Conservation (phyloP, 352 stramenopile species). For the Aphanomyces cochlioides region DNA sequence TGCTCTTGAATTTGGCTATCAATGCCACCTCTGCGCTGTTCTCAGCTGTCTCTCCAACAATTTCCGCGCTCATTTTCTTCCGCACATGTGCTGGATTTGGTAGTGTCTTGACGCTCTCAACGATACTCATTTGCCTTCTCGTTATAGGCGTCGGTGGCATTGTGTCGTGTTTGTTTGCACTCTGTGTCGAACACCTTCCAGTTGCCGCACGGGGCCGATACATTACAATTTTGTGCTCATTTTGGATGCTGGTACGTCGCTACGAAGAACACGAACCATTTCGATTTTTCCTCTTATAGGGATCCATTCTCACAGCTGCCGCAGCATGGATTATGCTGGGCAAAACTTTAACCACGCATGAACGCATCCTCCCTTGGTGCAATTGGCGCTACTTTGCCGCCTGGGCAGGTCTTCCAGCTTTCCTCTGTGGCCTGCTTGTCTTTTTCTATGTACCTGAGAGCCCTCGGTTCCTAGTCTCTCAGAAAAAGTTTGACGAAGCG, state of each 20-base stretch:
- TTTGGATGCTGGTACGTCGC: slow-evolving; percentile 77
- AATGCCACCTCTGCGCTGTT: slow-evolving; percentile 73
- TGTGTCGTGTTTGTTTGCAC: slow-evolving; percentile 77
- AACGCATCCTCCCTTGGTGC: slow-evolving; percentile 59
- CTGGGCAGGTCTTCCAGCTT: slow-evolving; percentile 67
- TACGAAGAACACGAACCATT: no score
- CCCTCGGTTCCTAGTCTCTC: slow-evolving; percentile 67
- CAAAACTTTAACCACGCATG: slow-evolving; percentile 46
- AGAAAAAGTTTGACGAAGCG: slow-evolving; percentile 50
- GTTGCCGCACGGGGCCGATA: slow-evolving; percentile 62
- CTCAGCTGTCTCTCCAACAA: slow-evolving; percentile 65
- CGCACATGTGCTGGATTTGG: slow-evolving; percentile 56
- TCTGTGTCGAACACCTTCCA: slow-evolving; percentile 84
- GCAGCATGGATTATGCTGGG: slow-evolving; percentile 84
- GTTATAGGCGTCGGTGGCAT: slow-evolving; percentile 78
- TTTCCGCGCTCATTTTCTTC: slow-evolving; percentile 77
- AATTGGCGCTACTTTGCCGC: slow-evolving; percentile 82
- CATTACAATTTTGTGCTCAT: slow-evolving; percentile 84
- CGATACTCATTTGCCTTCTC: slow-evolving; percentile 32
- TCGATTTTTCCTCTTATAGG: slow-evolving; percentile 27
- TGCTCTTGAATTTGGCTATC: slow-evolving; percentile 72
- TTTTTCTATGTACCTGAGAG: slow-evolving; percentile 77
- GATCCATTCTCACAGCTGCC: slow-evolving; percentile 70
- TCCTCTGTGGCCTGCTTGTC: slow-evolving; percentile 60
- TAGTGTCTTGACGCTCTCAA: neutral